phyloP scores from a whole-genome alignment of 805 yeast genomes.

The Teunomyces gatunensis region DNA sequence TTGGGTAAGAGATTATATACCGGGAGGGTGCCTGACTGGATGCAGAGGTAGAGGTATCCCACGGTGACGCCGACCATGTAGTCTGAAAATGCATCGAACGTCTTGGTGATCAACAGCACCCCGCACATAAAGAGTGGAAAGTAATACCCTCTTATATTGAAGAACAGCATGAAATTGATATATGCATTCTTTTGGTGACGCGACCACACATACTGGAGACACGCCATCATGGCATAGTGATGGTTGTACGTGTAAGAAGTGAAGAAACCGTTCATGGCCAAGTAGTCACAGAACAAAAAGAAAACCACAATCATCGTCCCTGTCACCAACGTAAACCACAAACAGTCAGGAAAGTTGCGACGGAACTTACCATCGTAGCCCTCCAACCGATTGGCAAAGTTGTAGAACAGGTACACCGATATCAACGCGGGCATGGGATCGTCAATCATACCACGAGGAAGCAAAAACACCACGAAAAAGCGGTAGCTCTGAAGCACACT shows the following conservation, averaged over 20 bases:
- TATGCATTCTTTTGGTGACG: constrained; percentile 51
- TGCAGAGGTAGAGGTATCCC: constrained; percentile 60
- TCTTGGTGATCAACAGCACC: constrained; percentile 38
- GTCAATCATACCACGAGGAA: constrained; percentile 33
- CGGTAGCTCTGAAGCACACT: constrained; percentile 42
- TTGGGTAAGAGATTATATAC: constrained; percentile 38
- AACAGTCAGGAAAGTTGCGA: constrained; percentile 51
- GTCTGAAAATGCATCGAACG: constrained; percentile 38
- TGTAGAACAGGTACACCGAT: constrained; percentile 57
- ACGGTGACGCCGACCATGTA: constrained; percentile 51
- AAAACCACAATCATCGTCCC: constrained; percentile 45
- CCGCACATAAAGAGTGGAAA: constrained; percentile 43
- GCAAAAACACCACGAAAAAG: constrained; percentile 48
- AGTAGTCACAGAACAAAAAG: not conserved
- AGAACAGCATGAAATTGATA: constrained; percentile 50
- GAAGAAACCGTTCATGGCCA: constrained; percentile 26
- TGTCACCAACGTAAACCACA: constrained; percentile 50
- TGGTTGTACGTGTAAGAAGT: constrained; percentile 16
- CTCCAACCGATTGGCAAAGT: constrained; percentile 57
- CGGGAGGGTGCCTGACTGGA: constrained; percentile 54
- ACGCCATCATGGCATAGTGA: constrained; percentile 46
- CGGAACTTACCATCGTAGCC: constrained; percentile 42
- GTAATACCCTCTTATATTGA: constrained; percentile 56
- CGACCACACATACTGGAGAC: constrained; percentile 63
- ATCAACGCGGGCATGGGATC: constrained; percentile 31